Conservation (phyloP, 441 rosid genomes). For the Adansonia gregorii region DNA sequence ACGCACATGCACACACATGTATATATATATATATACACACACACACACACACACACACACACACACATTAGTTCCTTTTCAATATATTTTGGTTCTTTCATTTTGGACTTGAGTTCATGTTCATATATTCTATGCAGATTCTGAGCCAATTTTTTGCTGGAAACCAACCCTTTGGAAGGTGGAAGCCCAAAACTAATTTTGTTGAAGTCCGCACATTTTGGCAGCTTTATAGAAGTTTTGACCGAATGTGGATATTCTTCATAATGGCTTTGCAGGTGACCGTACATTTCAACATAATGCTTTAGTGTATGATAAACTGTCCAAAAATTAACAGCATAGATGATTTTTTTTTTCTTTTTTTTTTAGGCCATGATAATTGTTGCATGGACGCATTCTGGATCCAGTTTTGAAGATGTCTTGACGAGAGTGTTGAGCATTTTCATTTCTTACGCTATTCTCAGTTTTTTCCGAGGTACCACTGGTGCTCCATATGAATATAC, state of each 20-base stretch:
- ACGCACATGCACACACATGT: too few relatives aligned
- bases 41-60: too few relatives aligned
- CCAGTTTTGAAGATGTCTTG: conserved; percentile 62
- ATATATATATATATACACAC: neutral
- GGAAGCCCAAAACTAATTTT: conserved; percentile 92
- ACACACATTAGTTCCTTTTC: neutral
- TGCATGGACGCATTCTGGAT: conserved; percentile 81
- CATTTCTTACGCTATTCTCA: conserved; percentile 85
- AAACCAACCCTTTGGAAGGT: conserved; percentile 58
- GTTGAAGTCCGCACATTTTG: conserved; percentile 99
- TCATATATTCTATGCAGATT: conserved; percentile 49
- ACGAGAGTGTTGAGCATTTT: conserved; percentile 78
- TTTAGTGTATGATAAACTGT: conserved; percentile 31
- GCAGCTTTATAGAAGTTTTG: conserved; percentile 93
- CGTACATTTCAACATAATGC: conserved; percentile 1
- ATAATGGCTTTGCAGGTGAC: conserved; percentile 83
- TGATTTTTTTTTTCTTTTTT: conserved; percentile 31
- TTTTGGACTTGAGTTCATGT: conserved; percentile 20
- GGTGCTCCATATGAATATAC: conserved; percentile 17
- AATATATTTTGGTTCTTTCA: conserved; percentile 11
- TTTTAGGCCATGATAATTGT: conserved; percentile 88
- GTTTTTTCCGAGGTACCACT: conserved; percentile 74
- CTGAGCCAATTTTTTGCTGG: conserved; percentile 53
- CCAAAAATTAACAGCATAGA: conserved; percentile 26
- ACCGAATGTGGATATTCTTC: conserved; percentile 97